phyloP scores from a whole-genome alignment of 805 yeast genomes.

The Cyberlindnera mississippiensis region DNA sequence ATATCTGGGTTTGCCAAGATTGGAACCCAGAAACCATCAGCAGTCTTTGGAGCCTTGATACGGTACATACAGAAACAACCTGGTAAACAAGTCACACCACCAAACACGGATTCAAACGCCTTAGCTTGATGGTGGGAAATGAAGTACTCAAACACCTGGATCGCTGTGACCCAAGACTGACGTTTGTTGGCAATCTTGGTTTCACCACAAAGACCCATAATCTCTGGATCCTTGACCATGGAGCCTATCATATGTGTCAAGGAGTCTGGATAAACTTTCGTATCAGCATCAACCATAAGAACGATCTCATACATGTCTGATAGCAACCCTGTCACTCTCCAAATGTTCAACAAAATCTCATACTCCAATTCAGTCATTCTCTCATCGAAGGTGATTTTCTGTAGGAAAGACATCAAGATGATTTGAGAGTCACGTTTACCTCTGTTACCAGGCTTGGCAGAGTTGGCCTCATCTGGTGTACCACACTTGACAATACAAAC shows the following conservation, averaged over 20 bases:
- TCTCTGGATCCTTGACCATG: slow-evolving; percentile 77
- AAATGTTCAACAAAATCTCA: slow-evolving; percentile 67
- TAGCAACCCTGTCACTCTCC: slow-evolving; percentile 83
- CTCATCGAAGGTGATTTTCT: slow-evolving; percentile 84
- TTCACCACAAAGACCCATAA: slow-evolving; percentile 95
- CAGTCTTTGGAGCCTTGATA: slow-evolving; percentile 83
- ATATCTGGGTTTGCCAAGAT: slow-evolving; percentile 89
- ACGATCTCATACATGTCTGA: slow-evolving; percentile 78
- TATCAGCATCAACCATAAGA: slow-evolving; percentile 94
- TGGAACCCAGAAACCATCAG: slow-evolving; percentile 86
- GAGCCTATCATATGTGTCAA: slow-evolving; percentile 87
- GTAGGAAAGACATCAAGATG: slow-evolving; percentile 84
- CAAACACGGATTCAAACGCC: slow-evolving; percentile 93
- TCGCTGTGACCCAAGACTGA: slow-evolving; percentile 85
- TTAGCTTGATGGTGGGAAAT: slow-evolving; percentile 93
- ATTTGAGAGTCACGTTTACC: slow-evolving; percentile 96
- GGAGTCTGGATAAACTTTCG: slow-evolving; percentile 82
- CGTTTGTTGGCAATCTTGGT: slow-evolving; percentile 84
- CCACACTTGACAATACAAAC: slow-evolving; percentile 83
- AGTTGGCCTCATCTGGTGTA: slow-evolving; percentile 68
- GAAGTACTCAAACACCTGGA: slow-evolving; percentile 90
- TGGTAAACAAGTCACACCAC: slow-evolving; percentile 92
- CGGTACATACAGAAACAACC: slow-evolving; percentile 94
- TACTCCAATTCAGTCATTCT: slow-evolving; percentile 90
- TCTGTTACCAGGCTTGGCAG: slow-evolving; percentile 85